Evolutionary conservation across 257 asterid genomes (phyloP), one percentile per base, ranked within the genome.

Genomic region (Fraxinus americana): DNA sequence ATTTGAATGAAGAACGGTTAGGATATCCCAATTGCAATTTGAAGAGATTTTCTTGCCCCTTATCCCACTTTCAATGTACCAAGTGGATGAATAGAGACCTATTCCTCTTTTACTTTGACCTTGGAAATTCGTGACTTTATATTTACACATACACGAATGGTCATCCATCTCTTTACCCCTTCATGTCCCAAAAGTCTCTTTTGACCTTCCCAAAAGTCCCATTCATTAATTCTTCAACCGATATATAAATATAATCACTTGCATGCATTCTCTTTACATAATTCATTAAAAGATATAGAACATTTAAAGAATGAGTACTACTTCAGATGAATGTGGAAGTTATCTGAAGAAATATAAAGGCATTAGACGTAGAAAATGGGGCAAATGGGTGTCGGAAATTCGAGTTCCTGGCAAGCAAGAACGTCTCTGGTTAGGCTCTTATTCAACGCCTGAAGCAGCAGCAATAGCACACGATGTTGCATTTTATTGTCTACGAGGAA

Each of bases 341-440:
- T 57, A 75, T 79, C 0, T 13, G 66, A 71, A 79, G 70, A 88
- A 87, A 57, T 92, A 83, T 43, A 90, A 82, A 83, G 98, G 97
- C 13, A 80, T 92, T 17, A 91, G 98, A 2, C 83, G 89, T 16
- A 84, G 98, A 25, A 94, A 94, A 77, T 94, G 99, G 99, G 98
- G 99, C 36, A 94, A 94, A 73, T 92, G 96, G 96, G 99, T 94
- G 35, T 87, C 99, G 19, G 98, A 94, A 30, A 94, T 94, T 21
- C 87, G 99, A 48, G 99, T 92, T 7, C 99, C 94, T 1, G 95
- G 96, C 27, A 86, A 94, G 39, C 84, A 90, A 57, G 92, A 90
- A 48, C 89, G 97, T 0, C 84, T 94, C 1, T 94, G 99, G 99
- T 80, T 94, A 0, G 98, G 99, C 5, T 83, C 98, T 17, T 94